Conservation (phyloP, 2,329 filamentous ascomycete genomes). For the Acephala macrosclerotiorum region DNA sequence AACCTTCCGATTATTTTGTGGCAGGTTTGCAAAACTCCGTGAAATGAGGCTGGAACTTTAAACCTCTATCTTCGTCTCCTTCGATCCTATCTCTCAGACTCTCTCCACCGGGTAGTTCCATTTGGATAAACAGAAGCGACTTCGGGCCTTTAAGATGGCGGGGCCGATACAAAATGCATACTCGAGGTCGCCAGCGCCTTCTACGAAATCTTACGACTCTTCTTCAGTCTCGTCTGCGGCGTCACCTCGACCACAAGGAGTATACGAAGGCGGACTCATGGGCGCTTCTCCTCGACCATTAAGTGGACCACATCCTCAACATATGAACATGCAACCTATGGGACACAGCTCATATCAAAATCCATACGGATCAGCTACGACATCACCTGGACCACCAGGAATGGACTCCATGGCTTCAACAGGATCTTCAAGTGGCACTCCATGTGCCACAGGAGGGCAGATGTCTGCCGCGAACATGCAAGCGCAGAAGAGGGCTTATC, state of each 20-base stretch:
- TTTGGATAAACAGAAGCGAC: conserved; percentile 32
- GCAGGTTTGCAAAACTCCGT: conserved; percentile 23
- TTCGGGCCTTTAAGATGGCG: conserved; percentile 53
- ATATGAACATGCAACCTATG: conserved; percentile 59
- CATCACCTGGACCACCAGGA: conserved; percentile 50
- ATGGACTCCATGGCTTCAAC: conserved; percentile 67
- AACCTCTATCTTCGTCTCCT: conserved; percentile 26
- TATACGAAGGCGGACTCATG: conserved; percentile 61
- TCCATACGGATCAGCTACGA: conserved; percentile 39
- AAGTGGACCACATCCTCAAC: conserved; percentile 57
- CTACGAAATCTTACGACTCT: conserved; percentile 68
- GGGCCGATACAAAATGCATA: conserved; percentile 64
- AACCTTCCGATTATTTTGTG: conserved; percentile 16
- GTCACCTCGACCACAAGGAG: conserved; percentile 62
- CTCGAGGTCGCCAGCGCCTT: conserved; percentile 67
- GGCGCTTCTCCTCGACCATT: conserved; percentile 58
- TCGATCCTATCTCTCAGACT: conserved; percentile 29
- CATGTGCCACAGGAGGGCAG: conserved; percentile 50
- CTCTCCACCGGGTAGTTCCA: conserved; percentile 25
- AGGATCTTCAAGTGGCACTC: conserved; percentile 63
- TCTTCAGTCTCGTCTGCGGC: conserved; percentile 69
- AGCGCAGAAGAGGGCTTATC: conserved; percentile 90
- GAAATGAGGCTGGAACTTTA: conserved; percentile 37
- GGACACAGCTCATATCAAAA: conserved; percentile 40
- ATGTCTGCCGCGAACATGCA: conserved; percentile 60